Percentiles rank a stretch among this genome's conserved stretches.
These are phyloP conservation scores for Vinca minor DNA, from an alignment of 257 asterid species.

Conservation along the genomic window DNA sequence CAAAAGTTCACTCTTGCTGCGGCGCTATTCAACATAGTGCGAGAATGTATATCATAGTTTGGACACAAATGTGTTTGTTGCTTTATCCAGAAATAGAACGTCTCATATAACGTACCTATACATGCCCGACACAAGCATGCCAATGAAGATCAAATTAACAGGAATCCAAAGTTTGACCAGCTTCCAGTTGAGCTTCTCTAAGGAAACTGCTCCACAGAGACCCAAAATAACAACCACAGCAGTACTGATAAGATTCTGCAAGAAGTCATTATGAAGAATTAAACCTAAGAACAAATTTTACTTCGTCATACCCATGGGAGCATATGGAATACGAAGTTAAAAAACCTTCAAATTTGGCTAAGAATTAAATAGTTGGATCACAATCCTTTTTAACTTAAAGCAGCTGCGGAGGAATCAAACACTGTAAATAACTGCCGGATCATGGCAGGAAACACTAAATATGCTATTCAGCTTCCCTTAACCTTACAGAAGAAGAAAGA, in stretches of 20 bases:
- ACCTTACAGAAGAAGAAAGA: background rate
- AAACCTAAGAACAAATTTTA: background rate
- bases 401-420: background rate
- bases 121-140: slow-evolving; percentile 49
- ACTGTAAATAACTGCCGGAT: background rate
- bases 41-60: background rate
- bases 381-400: background rate
- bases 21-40: background rate
- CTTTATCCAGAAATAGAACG: background rate
- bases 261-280: slow-evolving; percentile 5
- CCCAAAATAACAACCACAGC: slow-evolving; percentile 33
- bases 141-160: slow-evolving; percentile 38
- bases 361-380: background rate
- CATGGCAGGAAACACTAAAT: background rate
- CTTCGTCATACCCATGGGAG: background rate
- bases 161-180: slow-evolving; percentile 43
- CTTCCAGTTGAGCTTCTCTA: slow-evolving; percentile 40
- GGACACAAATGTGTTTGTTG: background rate
- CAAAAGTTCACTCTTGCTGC: slow-evolving; percentile 1
- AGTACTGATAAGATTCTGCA: slow-evolving; percentile 41
- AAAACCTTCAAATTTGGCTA: background rate
- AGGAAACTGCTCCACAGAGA: slow-evolving; percentile 32
- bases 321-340: background rate
- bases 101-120: slow-evolving; percentile 29
- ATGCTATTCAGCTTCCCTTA: background rate